Percentiles rank a stretch among this genome's conserved stretches.
Evolutionary conservation across 75 land plant genomes (phyloP).

Genomic region (Sequoiadendron giganteum): DNA sequence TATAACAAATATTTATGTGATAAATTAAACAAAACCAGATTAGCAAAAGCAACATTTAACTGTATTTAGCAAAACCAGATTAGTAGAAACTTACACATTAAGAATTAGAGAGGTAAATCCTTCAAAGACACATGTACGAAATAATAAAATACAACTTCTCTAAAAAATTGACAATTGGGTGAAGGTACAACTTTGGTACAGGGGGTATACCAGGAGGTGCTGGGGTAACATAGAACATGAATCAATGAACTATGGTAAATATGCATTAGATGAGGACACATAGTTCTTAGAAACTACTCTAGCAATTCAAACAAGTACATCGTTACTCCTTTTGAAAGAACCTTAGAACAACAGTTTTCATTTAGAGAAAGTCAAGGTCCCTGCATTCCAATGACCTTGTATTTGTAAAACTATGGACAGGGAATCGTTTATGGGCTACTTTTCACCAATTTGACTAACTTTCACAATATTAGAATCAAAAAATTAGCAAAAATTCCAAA

Average conservation of each 20-base stretch:
- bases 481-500: background rate
- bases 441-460: background rate
- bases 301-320: background rate
- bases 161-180: background rate
- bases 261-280: background rate
- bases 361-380: background rate
- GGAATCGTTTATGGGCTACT: background rate
- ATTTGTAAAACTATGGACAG: background rate
- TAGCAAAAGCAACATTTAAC: background rate
- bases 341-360: background rate
- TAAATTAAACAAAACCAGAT: background rate
- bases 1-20: background rate
- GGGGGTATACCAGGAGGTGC: background rate
- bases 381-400: background rate
- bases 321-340: background rate
- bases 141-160: background rate
- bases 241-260: background rate
- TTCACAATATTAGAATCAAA: background rate
- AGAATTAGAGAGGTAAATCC: background rate
- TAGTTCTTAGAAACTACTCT: background rate
- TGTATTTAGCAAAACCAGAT: background rate
- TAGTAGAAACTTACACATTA: background rate
- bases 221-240: background rate
- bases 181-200: background rate
- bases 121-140: background rate